Evolutionary conservation across 2,329 filamentous ascomycete genomes (phyloP).

Genomic region (Hymenoscyphus salicellus): DNA sequence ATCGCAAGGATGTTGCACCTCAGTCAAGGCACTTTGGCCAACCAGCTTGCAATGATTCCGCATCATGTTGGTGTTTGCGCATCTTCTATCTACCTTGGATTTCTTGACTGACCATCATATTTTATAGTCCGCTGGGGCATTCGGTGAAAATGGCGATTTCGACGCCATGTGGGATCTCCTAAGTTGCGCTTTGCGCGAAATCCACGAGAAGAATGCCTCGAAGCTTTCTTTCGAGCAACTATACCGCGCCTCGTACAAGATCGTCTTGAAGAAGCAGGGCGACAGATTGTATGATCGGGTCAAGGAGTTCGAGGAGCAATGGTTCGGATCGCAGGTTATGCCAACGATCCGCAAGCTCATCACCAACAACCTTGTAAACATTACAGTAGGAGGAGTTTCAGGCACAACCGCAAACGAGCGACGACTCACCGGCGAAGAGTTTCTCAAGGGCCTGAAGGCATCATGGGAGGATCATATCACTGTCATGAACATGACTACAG

Average conservation of each 20-base stretch:
- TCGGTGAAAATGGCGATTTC: slow-evolving; percentile 68
- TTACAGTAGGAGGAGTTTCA: slow-evolving; percentile 54
- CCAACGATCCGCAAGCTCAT: slow-evolving; percentile 68
- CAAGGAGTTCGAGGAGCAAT: slow-evolving; percentile 74
- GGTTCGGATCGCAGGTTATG: slow-evolving; percentile 74
- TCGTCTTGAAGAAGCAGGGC: slow-evolving; percentile 85
- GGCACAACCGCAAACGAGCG: slow-evolving; percentile 72
- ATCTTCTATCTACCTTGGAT: not conserved
- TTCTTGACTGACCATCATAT: not conserved
- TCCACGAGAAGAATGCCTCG: slow-evolving; percentile 89
- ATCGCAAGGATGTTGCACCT: not conserved
- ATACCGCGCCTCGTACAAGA: slow-evolving; percentile 90
- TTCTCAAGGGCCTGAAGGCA: slow-evolving; percentile 70
- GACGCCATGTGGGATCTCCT: slow-evolving; percentile 81
- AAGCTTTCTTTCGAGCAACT: slow-evolving; percentile 90
- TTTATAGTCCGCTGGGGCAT: slow-evolving; percentile 43
- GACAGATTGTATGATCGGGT: slow-evolving; percentile 77
- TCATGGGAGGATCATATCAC: slow-evolving; percentile 87
- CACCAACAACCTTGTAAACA: slow-evolving; percentile 60
- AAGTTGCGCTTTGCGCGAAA: slow-evolving; percentile 73
- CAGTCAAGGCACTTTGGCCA: not conserved
- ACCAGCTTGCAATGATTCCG: not conserved
- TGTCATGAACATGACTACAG: slow-evolving; percentile 94
- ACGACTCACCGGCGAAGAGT: slow-evolving; percentile 75
- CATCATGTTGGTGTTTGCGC: not conserved